These are phyloP conservation scores for Boechera divaricarpa DNA, from an alignment of 345 rosid species.

Conservation along the genomic window DNA sequence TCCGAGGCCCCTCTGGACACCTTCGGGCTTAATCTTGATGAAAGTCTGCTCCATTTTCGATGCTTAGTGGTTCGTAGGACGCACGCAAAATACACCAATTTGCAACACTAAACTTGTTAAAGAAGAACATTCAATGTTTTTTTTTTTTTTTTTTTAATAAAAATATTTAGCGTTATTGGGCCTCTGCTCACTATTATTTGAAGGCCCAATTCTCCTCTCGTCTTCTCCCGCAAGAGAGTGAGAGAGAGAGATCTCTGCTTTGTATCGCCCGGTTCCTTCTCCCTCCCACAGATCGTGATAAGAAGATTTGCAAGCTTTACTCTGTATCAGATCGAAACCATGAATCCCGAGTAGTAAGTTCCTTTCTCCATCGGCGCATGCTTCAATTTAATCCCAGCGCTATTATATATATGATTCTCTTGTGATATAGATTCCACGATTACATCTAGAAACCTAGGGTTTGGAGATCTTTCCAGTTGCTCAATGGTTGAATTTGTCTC, in stretches of 20 bases:
- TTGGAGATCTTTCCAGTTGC: slow-evolving; percentile 5
- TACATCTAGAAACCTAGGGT: neutral
- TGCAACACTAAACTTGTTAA: neutral
- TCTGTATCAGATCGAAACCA: slow-evolving; percentile 30
- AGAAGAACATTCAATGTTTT: no score
- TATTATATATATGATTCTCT: neutral
- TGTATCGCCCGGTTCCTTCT: neutral
- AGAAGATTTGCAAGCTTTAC: no score
- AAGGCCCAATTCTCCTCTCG: neutral
- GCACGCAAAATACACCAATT: no score
- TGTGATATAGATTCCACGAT: neutral
- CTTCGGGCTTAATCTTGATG: no score
- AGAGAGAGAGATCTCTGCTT: neutral
- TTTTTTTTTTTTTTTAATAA: no score
- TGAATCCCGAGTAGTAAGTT: slow-evolving; percentile 76
- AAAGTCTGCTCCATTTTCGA: no score
- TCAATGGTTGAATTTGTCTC: neutral
- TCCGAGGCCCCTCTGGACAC: no score
- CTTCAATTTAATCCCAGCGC: neutral
- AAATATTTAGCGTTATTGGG: neutral
- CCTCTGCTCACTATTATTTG: neutral
- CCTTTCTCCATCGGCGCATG: neutral
- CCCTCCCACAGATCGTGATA: neutral
- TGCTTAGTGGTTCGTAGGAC: no score
- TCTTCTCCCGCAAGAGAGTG: neutral